Percentiles rank a stretch among this genome's conserved stretches.
Evolutionary conservation across 176 grass and related monocot species (phyloP).

Genomic region (Triticum dicoccoides): DNA sequence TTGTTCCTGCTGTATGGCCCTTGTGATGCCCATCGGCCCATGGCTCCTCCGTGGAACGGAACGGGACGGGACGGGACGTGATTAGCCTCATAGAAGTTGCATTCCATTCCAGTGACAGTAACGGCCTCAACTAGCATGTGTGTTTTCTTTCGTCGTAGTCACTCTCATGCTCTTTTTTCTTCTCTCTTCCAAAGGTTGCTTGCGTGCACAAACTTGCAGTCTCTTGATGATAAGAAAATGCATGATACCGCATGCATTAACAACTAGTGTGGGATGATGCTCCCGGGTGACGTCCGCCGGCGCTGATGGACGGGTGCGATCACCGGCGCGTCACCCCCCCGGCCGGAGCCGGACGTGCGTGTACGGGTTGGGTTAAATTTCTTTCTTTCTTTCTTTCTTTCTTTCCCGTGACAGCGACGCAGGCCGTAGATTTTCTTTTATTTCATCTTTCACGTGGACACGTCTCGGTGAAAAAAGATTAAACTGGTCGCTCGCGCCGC

Average conservation of each 20-base stretch:
- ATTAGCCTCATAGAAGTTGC: no score
- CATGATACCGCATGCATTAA: not conserved
- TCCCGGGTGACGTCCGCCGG: not conserved
- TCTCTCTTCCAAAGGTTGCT: not conserved
- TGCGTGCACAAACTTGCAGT: not conserved
- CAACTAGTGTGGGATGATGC: not conserved
- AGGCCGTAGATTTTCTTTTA: not conserved
- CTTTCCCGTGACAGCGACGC: not conserved
- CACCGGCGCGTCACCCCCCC: conserved; percentile 17
- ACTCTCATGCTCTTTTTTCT: not conserved
- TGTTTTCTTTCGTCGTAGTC: not conserved
- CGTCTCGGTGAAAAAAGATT: not conserved
- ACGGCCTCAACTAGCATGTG: not conserved
- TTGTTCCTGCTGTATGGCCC: no score
- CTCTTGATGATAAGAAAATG: not conserved
- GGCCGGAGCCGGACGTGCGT: no score
- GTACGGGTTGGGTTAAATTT: no score
- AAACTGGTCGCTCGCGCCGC: no score
- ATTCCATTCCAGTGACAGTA: not conserved
- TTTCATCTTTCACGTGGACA: not conserved
- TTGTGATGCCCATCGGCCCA: conserved; percentile 5
- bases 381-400: not conserved
- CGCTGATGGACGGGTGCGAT: conserved; percentile 9
- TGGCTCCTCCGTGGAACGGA: not conserved
- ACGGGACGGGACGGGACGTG: no score